Base-by-base conservation (phyloP, 2,329 filamentous ascomycete genomes). In the Nemania serpens region DNA sequence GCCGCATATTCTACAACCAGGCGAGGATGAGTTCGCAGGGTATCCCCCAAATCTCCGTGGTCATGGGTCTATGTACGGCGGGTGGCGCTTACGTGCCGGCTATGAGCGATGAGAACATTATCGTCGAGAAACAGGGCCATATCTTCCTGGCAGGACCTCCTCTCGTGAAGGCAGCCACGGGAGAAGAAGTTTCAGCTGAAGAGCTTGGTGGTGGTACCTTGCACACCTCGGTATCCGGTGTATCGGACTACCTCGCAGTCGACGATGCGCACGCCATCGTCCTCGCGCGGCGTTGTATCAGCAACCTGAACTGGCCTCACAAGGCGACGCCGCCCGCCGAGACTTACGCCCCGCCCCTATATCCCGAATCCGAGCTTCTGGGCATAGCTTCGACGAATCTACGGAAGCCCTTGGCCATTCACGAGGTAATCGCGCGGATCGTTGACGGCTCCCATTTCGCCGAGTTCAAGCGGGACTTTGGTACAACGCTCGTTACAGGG, bases 71-170 rank as follows among this genome's bases (percentile, higher is more conserved):
- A 45, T 99, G 95, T 78, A 99, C 95, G 0, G 94, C 94, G 1
- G 94, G 94, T 52, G 94, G 94, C 49, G 94, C 94, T 22, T 98
- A 99, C 74, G 93, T 98, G 11, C 94, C 94, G 11, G 92, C 91
- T 70, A 98, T 99, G 94, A 94, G 91, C 62, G 95, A 98, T 74
- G 95, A 98, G 82, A 93, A 88, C 73, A 97, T 99, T 76, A 98
- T 99, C 66, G 95, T 98, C 41, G 88, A 92, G 72, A 90, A 93
- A 54, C 93, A 97, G 75, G 94, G 94, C n/a, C 93, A 96, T 68
- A 97, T 99, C 74, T 99, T 98, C 81, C 86, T 99, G 1, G 94
- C 94, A 0, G 95, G 94, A 0, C 94, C 94, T 17, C 94, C 95
- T 0, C 82, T 99, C 1, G 95, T 99, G 65, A 97, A 97, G 78